These are phyloP conservation scores for Camellia sinensis DNA, from an alignment of 148 eudicot genomes.

Conservation along the genomic window DNA sequence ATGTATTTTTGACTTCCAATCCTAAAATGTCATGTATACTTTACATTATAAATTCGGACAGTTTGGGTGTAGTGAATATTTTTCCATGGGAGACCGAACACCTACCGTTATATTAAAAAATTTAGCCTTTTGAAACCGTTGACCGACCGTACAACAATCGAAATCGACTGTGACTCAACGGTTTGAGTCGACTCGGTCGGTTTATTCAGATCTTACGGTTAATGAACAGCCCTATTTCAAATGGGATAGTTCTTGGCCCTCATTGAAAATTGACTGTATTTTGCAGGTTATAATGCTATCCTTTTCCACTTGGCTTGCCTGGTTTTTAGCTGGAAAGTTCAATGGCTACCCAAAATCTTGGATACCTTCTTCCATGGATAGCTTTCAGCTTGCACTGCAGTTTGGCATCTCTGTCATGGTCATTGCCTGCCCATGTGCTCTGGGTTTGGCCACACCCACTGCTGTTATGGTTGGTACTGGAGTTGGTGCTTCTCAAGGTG, in stretches of 20 bases:
- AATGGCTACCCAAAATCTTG: conserved; percentile 70
- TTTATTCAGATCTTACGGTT: too few relatives aligned
- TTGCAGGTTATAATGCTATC: conserved; percentile 76
- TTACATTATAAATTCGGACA: too few relatives aligned
- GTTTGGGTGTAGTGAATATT: too few relatives aligned
- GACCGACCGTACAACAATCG: too few relatives aligned
- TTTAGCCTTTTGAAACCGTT: too few relatives aligned
- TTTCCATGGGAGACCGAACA: too few relatives aligned
- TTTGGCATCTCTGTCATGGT: conserved; percentile 99
- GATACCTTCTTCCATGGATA: conserved; percentile 92
- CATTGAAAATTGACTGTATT: not conserved
- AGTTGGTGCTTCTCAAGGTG: conserved; percentile 96
- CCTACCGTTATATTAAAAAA: too few relatives aligned
- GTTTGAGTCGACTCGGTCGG: too few relatives aligned
- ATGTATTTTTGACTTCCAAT: too few relatives aligned
- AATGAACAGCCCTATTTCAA: too few relatives aligned
- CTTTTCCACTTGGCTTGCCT: conserved; percentile 70
- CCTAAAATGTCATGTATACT: too few relatives aligned
- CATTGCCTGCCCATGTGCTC: conserved; percentile 97
- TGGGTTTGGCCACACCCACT: conserved; percentile 97
- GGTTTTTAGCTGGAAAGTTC: conserved; percentile 79
- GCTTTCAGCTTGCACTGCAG: conserved; percentile 89
- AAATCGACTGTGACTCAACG: too few relatives aligned
- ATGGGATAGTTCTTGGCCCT: not conserved
- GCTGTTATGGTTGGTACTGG: conserved; percentile 99